Percentiles rank a stretch among this genome's conserved stretches.
Evolutionary conservation across 73 alveolate genomes (phyloP).

Genomic region (Paramecium biaurelia): DNA sequence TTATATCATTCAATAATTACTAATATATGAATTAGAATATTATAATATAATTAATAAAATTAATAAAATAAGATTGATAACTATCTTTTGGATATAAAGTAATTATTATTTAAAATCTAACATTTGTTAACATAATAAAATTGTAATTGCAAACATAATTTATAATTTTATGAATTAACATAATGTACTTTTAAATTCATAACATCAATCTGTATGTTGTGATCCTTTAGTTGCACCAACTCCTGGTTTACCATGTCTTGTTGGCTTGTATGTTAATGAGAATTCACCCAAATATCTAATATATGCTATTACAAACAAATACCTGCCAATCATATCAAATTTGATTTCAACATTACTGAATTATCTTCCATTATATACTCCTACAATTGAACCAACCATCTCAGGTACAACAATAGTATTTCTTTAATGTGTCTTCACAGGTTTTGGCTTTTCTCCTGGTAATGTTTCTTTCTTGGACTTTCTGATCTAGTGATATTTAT

Average conservation of each 20-base stretch:
- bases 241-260: constrained; percentile 80
- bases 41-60: not conserved
- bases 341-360: constrained; percentile 92
- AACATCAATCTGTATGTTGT: constrained; percentile 46
- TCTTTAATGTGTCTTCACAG: constrained; percentile 97
- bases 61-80: no score
- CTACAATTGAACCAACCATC: constrained; percentile 94
- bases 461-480: constrained; percentile 75
- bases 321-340: constrained; percentile 96
- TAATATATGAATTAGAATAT: not conserved
- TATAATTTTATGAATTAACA: not conserved
- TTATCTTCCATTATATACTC: constrained; percentile 89
- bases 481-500: constrained; percentile 44
- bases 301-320: not conserved
- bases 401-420: constrained; percentile 91
- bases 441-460: constrained; percentile 95
- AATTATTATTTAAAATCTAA: no score
- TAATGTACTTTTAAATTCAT: constrained; percentile 6
- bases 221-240: constrained; percentile 76
- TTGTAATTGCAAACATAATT: not conserved
- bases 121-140: no score
- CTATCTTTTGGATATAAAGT: no score
- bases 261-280: constrained; percentile 75
- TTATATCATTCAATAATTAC: not conserved
- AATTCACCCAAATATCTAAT: constrained; percentile 74